phyloP scores from a whole-genome alignment of 495 filamentous ascomycete genomes.

The Staphylotrichum tortipilum region DNA sequence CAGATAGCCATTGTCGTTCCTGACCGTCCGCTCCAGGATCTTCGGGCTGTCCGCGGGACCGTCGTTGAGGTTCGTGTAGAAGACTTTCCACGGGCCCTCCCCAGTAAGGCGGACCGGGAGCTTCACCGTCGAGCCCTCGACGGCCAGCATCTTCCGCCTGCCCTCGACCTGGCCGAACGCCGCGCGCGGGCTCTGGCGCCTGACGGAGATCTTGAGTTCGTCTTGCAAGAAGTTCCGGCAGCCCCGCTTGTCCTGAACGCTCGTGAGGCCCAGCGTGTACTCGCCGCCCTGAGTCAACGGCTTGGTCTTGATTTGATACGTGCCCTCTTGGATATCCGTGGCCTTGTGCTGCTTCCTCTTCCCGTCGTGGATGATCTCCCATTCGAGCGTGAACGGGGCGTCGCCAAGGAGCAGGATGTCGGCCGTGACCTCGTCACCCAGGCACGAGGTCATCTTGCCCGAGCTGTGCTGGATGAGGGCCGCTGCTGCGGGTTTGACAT shows the following conservation, averaged over 20 bases:
- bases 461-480: slow-evolving; percentile 57
- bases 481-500: slow-evolving; percentile 83
- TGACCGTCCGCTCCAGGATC: slow-evolving; percentile 25
- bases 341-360: slow-evolving; percentile 62
- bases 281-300: slow-evolving; percentile 71
- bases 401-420: slow-evolving; percentile 71
- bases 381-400: slow-evolving; percentile 79
- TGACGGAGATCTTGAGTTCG: slow-evolving; percentile 72
- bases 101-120: slow-evolving; percentile 79
- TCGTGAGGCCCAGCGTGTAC: slow-evolving; percentile 73
- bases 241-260: slow-evolving; percentile 72
- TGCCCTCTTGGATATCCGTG: slow-evolving; percentile 49
- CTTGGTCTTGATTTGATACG: slow-evolving; percentile 64
- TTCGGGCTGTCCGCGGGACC: slow-evolving; percentile 15
- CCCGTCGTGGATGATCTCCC: slow-evolving; percentile 86
- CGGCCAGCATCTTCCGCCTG: slow-evolving; percentile 57
- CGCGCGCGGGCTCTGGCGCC: slow-evolving; percentile 75
- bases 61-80: slow-evolving; percentile 57
- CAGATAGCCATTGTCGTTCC: slow-evolving; percentile 63
- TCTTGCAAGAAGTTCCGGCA: slow-evolving; percentile 79
- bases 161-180: slow-evolving; percentile 76
- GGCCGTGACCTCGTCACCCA: slow-evolving; percentile 68
- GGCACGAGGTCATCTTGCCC: slow-evolving; percentile 55
- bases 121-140: slow-evolving; percentile 64
- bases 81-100: slow-evolving; percentile 70